Conservation (phyloP, 352 stramenopile genomes). For the Pilasporangium apinafurcum region DNA sequence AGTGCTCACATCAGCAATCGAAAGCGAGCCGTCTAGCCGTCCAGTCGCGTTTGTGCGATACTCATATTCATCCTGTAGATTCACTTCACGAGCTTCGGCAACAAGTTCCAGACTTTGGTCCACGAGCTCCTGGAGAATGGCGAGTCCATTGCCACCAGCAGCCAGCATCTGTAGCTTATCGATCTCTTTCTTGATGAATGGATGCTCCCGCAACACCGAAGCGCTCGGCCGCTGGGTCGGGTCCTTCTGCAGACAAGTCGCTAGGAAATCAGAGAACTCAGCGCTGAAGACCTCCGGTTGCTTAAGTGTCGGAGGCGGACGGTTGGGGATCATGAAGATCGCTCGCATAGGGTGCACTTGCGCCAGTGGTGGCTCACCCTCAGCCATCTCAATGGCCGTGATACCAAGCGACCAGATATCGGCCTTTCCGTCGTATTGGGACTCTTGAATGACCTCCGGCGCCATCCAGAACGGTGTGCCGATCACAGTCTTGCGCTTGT, state of each 20-base stretch:
- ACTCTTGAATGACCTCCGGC: conserved; percentile 87
- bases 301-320: conserved; percentile 42
- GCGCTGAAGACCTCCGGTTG: conserved; percentile 31
- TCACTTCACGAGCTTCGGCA: conserved; percentile 34
- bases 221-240: conserved; percentile 36
- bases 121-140: conserved; percentile 62
- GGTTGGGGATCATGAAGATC: conserved; percentile 77
- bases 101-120: conserved; percentile 68
- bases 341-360: conserved; percentile 86
- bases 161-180: conserved; percentile 28
- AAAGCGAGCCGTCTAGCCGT: conserved; percentile 48
- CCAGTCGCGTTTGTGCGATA: conserved; percentile 47
- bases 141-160: conserved; percentile 19
- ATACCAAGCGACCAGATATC: conserved; percentile 85
- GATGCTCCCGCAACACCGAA: conserved; percentile 40
- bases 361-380: conserved; percentile 77
- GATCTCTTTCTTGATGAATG: conserved; percentile 57
- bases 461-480: conserved; percentile 92
- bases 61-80: conserved; percentile 45
- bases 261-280: conserved; percentile 54
- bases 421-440: conserved; percentile 77
- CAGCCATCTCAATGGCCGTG: conserved; percentile 87
- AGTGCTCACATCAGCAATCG: conserved; percentile 53
- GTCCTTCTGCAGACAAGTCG: conserved; percentile 63
- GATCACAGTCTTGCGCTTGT: conserved; percentile 87